Percentiles rank a stretch among this genome's conserved stretches.
Evolutionary conservation across 441 rosid genomes (phyloP).

Genomic region (Syzygium malaccense): DNA sequence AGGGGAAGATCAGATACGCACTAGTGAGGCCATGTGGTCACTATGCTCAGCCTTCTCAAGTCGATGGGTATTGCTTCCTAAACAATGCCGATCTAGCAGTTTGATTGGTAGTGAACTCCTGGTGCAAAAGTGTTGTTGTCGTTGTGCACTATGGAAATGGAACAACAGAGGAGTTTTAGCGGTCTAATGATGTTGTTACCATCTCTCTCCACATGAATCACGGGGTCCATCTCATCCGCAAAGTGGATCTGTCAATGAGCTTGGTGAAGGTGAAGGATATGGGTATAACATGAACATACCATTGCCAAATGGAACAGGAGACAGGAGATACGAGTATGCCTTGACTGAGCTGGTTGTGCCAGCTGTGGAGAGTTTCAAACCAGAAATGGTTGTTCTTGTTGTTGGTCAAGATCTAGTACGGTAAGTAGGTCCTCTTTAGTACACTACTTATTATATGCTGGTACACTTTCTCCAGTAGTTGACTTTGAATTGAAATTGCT

Average conservation of each 20-base stretch:
- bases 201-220: constrained; percentile 89
- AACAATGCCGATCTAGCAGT: constrained; percentile 75
- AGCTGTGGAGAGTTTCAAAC: constrained; percentile 43
- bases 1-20: constrained; percentile 53
- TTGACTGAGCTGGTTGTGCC: constrained; percentile 53
- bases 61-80: constrained; percentile 81
- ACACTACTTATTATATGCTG: not conserved
- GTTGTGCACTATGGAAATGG: constrained; percentile 82
- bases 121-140: constrained; percentile 43
- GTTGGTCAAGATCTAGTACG: constrained; percentile 87
- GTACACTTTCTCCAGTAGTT: not conserved
- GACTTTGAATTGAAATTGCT: not conserved
- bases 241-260: constrained; percentile 51
- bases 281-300: constrained; percentile 81
- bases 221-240: constrained; percentile 89
- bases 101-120: constrained; percentile 46
- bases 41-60: constrained; percentile 75
- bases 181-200: constrained; percentile 57
- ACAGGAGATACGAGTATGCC: constrained; percentile 53
- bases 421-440: constrained; percentile 34
- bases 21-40: constrained; percentile 90
- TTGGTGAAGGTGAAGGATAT: constrained; percentile 60
- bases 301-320: constrained; percentile 75
- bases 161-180: constrained; percentile 68
- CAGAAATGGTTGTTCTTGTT: constrained; percentile 63